These are phyloP conservation scores for Pseudogymnoascus sp. DNA, from an alignment of 2,329 filamentous ascomycete genomes.

Conservation along the genomic window DNA sequence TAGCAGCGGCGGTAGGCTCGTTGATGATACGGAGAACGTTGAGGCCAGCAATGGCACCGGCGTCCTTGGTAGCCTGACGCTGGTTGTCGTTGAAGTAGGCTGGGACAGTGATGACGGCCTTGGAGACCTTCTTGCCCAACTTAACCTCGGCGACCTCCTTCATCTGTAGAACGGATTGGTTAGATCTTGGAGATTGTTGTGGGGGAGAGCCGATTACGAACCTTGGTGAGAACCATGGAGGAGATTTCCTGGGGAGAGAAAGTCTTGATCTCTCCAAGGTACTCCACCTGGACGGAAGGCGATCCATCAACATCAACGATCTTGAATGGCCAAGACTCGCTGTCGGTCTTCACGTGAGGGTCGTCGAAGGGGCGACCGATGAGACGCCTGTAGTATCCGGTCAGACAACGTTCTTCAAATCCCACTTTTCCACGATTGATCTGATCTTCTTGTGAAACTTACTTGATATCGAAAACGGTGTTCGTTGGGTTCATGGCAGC, in stretches of 20 bases:
- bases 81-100: constrained; percentile 99
- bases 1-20: constrained; percentile 96
- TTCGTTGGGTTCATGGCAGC: constrained; percentile 98
- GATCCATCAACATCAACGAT: constrained; percentile 81
- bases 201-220: constrained; percentile 34
- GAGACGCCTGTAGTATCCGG: constrained; percentile 60
- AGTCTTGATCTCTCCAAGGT: constrained; percentile 86
- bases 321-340: constrained; percentile 99
- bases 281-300: constrained; percentile 91
- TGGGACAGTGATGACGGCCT: constrained; percentile 97
- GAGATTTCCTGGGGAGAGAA: constrained; percentile 99
- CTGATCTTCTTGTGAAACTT: constrained; percentile 33
- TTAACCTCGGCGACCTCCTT: constrained; percentile 98
- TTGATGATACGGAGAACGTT: constrained; percentile 99
- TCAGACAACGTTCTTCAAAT: neutral
- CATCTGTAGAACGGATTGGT: constrained; percentile 54
- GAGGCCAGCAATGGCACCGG: constrained; percentile 91
- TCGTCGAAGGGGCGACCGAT: constrained; percentile 91
- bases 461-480: constrained; percentile 99
- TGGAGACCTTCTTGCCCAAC: constrained; percentile 97
- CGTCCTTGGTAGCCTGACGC: constrained; percentile 98
- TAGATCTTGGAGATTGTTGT: neutral
- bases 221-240: constrained; percentile 97
- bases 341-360: constrained; percentile 47
- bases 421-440: too few relatives aligned